Base-by-base conservation (phyloP, 768 basidiomycete genomes). In the Brasilioporus rufonigricans region DNA sequence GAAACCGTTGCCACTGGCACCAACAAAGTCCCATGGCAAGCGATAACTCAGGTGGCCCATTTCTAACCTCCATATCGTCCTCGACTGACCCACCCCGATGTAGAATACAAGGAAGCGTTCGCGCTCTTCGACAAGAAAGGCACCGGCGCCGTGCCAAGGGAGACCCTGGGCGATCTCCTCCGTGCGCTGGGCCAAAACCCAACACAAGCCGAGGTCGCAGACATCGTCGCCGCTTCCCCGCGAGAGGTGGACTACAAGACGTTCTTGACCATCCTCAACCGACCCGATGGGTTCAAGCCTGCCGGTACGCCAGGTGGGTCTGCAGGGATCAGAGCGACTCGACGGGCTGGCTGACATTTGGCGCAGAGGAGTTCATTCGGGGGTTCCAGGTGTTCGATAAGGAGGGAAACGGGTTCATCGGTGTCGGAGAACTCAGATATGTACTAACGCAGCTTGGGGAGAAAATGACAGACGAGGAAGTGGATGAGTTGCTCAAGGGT, bases 311-410 rank as follows among this genome's bases (percentile, higher is more conserved):
- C 93, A 56, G 93, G 94, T 93, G 52, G 63, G 83, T 38, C 27
- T n/a, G 31, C 1, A 4, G 19, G 21, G 27, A 55, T 53, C 50
- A 47, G 23, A 19, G 24, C 40, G 9, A 38, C 16, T 12, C 21
- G 24, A 19, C 9, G 11, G 12, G 12, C 12, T 52, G 45, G 18
- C 33, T 48, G 52, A 63, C 21, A 16, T 26, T 40, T 14, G 18
- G 10, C n/a, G 19, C 69, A 96, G 96, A 98, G 80, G 97, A 99
- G 68, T 99, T 99, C 76, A 93, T 98, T 66, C 93, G 97, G 46
- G 97, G 95, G 10, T 99, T 99, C 82, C 95, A 98, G 65, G 96
- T 98, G 12, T 98, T 99, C 62, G 96, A 98, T 74, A 89, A 71
- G 79, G 85, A 86, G 44, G 86, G 85, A 38, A 86, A 87, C 53